These are phyloP conservation scores for Terana coerulea DNA, from an alignment of 768 basidiomycete genomes.

Conservation along the genomic window DNA sequence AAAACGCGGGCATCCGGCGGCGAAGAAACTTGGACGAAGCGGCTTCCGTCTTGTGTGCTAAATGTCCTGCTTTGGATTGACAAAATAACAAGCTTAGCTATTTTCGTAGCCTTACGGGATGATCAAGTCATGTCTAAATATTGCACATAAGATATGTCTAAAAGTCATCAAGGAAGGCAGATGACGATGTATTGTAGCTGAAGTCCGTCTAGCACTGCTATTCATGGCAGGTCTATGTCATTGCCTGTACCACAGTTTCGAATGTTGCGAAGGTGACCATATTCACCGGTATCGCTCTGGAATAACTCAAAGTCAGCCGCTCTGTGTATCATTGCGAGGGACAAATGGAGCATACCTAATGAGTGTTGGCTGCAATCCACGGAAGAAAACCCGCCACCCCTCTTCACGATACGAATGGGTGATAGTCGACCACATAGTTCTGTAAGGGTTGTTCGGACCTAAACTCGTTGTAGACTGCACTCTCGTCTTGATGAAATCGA, in stretches of 20 bases:
- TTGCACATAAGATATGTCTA: no score
- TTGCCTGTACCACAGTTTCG: slow-evolving; percentile 49
- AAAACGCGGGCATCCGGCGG: no score
- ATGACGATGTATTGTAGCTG: no score
- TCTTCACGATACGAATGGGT: slow-evolving; percentile 57
- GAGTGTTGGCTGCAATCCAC: slow-evolving; percentile 76
- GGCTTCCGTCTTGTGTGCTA: no score
- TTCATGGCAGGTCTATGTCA: slow-evolving; percentile 22
- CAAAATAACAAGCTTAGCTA: no score
- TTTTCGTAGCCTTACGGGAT: no score
- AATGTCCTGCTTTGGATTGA: no score
- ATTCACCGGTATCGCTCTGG: slow-evolving; percentile 80
- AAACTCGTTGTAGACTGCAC: slow-evolving; percentile 51
- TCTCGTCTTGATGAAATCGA: slow-evolving; percentile 89
- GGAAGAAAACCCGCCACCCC: slow-evolving; percentile 68
- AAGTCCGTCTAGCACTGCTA: no score
- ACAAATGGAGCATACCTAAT: slow-evolving; percentile 52
- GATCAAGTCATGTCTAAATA: no score
- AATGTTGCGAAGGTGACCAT: slow-evolving; percentile 79
- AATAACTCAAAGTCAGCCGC: no score
- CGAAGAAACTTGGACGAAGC: no score
- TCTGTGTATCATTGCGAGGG: background rate
- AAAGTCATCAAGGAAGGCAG: no score
- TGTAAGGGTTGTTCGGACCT: slow-evolving; percentile 45
- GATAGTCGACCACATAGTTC: slow-evolving; percentile 55